A percentile compares a stretch with the other conserved stretches of the same genome.
phyloP scores from a whole-genome alignment of 768 basidiomycete species.

The Kwoniella bestiolae region DNA sequence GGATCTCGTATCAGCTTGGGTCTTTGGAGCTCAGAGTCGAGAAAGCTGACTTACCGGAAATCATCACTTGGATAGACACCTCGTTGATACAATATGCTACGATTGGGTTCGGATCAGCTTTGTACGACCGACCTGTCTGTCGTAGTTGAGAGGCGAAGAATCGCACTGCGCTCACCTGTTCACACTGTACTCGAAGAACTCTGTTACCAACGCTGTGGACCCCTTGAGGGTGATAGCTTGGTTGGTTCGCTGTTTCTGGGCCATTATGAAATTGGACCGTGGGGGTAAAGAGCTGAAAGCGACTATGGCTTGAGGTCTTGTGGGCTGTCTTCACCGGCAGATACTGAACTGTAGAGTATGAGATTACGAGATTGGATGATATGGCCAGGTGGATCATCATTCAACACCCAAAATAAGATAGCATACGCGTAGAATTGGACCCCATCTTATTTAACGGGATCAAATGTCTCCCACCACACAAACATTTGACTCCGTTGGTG shows the following conservation, averaged over 20 bases:
- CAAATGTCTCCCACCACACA: background rate
- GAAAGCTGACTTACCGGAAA: constrained; percentile 64
- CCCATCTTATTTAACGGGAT: too few relatives aligned
- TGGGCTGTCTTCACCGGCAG: too few relatives aligned
- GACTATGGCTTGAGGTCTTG: too few relatives aligned
- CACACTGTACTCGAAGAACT: constrained; percentile 99
- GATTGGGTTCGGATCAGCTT: background rate
- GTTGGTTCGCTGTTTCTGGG: constrained; percentile 54
- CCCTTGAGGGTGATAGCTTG: constrained; percentile 87
- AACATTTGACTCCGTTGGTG: constrained; percentile 1
- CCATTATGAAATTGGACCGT: constrained; percentile 42
- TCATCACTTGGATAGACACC: constrained; percentile 97
- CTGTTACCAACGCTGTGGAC: constrained; percentile 87
- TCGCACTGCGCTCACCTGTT: constrained; percentile 85
- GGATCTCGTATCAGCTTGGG: constrained; percentile 3
- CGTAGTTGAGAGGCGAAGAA: background rate
- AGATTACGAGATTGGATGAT: too few relatives aligned
- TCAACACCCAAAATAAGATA: background rate
- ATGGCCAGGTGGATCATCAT: too few relatives aligned
- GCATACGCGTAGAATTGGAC: constrained; percentile 2
- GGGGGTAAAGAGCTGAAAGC: background rate
- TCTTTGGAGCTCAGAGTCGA: too few relatives aligned
- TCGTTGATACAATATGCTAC: constrained; percentile 91
- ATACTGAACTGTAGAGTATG: too few relatives aligned
- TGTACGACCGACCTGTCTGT: background rate